Evolutionary conservation across 768 basidiomycete species (phyloP).

Genomic region (Calocybe gangraenosa): DNA sequence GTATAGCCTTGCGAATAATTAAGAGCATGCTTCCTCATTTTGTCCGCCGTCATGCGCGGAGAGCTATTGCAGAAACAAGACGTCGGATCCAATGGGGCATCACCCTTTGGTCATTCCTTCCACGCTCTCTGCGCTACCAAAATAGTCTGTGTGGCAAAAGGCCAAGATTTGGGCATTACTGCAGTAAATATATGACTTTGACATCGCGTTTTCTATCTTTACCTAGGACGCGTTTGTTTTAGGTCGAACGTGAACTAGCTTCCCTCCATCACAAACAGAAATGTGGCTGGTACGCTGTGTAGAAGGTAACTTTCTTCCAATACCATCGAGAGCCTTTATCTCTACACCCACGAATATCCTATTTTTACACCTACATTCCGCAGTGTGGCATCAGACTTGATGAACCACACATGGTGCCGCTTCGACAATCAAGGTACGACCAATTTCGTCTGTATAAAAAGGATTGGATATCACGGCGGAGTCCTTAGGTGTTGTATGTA

Average conservation of each 20-base stretch:
- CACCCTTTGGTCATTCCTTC: neutral
- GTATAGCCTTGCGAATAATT: too few species aligned
- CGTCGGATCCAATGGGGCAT: slow-evolving; percentile 1
- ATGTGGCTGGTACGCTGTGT: neutral
- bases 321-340: slow-evolving; percentile 1
- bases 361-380: neutral
- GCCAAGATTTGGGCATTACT: neutral
- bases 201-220: neutral
- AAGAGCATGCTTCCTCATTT: neutral
- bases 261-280: neutral
- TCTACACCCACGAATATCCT: neutral
- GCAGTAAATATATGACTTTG: neutral
- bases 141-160: slow-evolving; percentile 1
- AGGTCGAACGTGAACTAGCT: neutral
- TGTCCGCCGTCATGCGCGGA: neutral
- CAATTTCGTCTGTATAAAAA: slow-evolving; percentile 6
- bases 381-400: neutral
- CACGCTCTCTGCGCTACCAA: slow-evolving; percentile 1
- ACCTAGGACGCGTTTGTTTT: neutral
- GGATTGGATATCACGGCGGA: neutral
- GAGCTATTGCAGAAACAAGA: neutral
- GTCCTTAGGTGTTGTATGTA: slow-evolving; percentile 10
- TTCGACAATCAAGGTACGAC: neutral
- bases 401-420: neutral
- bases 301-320: neutral